A percentile compares a stretch with the other conserved stretches of the same genome.
phyloP scores from a whole-genome alignment of 2,329 filamentous ascomycete species.

The Claviceps sp. region DNA sequence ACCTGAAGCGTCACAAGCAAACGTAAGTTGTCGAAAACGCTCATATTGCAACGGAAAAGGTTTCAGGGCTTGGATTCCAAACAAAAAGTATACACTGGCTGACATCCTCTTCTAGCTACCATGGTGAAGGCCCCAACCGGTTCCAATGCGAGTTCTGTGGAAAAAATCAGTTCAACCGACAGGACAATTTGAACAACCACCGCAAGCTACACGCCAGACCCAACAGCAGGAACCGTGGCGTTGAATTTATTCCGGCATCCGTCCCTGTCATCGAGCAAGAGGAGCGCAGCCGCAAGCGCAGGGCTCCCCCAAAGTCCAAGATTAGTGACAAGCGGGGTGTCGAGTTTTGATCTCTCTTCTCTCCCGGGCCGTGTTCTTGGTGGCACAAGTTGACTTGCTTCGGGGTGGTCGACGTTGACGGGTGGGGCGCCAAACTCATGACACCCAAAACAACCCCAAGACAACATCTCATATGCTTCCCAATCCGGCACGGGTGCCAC shows the following conservation, averaged over 20 bases:
- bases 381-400: too few species aligned
- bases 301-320: conserved; percentile 25
- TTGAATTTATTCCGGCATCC: conserved; percentile 26
- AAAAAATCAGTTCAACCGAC: conserved; percentile 28
- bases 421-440: too few species aligned
- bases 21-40: conserved; percentile 24
- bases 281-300: conserved; percentile 25
- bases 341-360: conserved; percentile 14
- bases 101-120: conserved; percentile 14
- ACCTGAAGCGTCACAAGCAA: conserved; percentile 40
- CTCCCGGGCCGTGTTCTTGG: background rate
- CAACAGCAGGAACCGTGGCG: conserved; percentile 25
- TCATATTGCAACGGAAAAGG: too few species aligned
- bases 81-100: background rate
- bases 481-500: background rate
- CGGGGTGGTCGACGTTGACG: too few species aligned
- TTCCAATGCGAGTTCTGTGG: conserved; percentile 29
- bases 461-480: conserved; percentile 1
- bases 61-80: too few species aligned
- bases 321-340: conserved; percentile 17
- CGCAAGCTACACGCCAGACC: conserved; percentile 27
- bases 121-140: conserved; percentile 25
- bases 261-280: conserved; percentile 27
- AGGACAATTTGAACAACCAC: conserved; percentile 29
- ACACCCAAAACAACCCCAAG: background rate